Evolutionary conservation across 208 protist genomes (phyloP).

Genomic region (Acanthamoeba royreba): DNA sequence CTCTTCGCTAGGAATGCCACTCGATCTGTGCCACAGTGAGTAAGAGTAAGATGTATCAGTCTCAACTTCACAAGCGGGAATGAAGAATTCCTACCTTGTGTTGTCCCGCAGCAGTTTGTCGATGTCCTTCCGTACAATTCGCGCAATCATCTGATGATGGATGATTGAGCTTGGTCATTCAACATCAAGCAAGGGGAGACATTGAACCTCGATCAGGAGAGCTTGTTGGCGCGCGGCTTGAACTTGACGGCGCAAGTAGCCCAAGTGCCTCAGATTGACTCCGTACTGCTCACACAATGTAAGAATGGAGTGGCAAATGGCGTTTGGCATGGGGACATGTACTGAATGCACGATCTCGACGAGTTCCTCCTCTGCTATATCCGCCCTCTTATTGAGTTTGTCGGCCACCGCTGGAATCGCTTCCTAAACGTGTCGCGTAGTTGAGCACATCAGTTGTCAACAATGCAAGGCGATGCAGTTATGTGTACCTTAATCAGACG

Average conservation of each 20-base stretch:
- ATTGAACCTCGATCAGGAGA: not conserved
- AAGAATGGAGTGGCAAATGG: too few species aligned
- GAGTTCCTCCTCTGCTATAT: not conserved
- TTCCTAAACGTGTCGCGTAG: too few species aligned
- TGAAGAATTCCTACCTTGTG: not conserved
- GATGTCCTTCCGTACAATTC: not conserved
- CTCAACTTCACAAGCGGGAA: not conserved
- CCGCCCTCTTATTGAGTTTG: not conserved
- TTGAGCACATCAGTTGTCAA: too few species aligned
- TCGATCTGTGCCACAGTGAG: not conserved
- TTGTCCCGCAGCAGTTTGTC: not conserved
- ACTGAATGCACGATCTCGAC: not conserved
- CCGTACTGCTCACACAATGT: too few species aligned
- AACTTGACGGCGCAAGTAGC: not conserved
- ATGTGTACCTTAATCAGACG: not conserved
- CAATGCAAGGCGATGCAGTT: too few species aligned
- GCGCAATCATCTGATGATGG: not conserved
- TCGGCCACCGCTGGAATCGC: not conserved
- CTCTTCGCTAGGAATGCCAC: constrained; percentile 11
- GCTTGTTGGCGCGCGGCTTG: not conserved
- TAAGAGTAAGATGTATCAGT: too few species aligned
- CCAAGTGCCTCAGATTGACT: constrained; percentile 62
- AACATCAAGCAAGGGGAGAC: not conserved
- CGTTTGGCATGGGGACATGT: too few species aligned
- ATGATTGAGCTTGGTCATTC: too few species aligned